Evolutionary conservation across 2,329 filamentous ascomycete genomes (phyloP).

Genomic region (Fusarium sp.): DNA sequence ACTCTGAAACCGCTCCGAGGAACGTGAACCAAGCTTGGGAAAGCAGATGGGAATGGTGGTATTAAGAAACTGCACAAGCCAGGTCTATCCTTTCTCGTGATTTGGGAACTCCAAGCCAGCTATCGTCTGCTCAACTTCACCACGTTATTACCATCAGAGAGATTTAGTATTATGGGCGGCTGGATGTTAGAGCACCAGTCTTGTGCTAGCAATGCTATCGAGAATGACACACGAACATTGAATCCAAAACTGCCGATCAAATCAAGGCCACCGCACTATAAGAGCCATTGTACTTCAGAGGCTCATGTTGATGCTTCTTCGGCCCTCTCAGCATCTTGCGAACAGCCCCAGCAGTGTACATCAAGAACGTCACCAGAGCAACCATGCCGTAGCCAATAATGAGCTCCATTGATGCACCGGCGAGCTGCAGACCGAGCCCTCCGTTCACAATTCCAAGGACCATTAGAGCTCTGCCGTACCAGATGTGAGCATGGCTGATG

Average conservation of each 20-base stretch:
- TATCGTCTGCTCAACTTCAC: not conserved
- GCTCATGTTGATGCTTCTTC: not conserved
- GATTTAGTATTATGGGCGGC: rapidly evolving
- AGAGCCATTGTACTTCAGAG: not conserved
- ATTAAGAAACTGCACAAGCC: not conserved
- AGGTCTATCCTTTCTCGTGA: not conserved
- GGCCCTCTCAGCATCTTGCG: not conserved
- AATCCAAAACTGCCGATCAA: not conserved
- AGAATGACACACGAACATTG: not conserved
- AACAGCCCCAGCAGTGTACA: not conserved
- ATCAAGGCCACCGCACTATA: not conserved
- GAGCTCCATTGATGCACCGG: slow-evolving; percentile 41
- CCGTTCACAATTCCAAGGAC: slow-evolving; percentile 68
- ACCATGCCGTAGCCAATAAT: not conserved
- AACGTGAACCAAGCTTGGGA: too few species aligned
- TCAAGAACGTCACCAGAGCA: not conserved
- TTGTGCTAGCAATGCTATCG: not conserved
- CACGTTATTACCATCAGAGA: too few species aligned
- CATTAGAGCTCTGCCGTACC: slow-evolving; percentile 66
- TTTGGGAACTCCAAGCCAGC: too few species aligned
- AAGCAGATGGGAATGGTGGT: not conserved
- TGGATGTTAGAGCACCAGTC: too few species aligned
- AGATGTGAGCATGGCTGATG: slow-evolving; percentile 65
- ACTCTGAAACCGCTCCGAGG: not conserved
- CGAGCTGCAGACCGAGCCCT: slow-evolving; percentile 64